Evolutionary conservation across 208 protist species (phyloP).

Genomic region (Angomonas deanei): DNA sequence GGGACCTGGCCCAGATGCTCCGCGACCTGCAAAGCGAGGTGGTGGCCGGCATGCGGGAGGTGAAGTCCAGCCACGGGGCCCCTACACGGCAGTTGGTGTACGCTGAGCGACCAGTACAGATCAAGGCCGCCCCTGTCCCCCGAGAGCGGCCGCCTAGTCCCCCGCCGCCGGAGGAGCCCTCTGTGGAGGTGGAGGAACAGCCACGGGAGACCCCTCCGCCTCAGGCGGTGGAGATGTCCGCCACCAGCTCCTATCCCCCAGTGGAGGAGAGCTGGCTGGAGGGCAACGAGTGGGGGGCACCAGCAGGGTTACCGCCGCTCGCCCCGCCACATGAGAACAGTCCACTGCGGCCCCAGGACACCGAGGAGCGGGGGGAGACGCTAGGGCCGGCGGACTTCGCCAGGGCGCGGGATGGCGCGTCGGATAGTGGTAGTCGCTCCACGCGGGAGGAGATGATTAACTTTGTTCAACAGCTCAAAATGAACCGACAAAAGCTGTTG

Average conservation of each 20-base stretch:
- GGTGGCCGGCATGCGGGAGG: slow-evolving; percentile 8
- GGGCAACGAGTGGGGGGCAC: background rate
- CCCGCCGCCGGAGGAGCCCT: background rate
- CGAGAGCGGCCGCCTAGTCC: background rate
- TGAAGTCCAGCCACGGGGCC: background rate
- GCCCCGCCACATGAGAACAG: background rate
- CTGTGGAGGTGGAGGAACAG: background rate
- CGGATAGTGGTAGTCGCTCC: slow-evolving; percentile 14
- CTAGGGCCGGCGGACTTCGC: slow-evolving; percentile 41
- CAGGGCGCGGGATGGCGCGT: slow-evolving; percentile 5
- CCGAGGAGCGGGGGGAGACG: background rate
- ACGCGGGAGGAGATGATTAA: slow-evolving; percentile 58
- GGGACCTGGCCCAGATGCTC: slow-evolving; percentile 31
- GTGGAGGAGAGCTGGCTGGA: slow-evolving; percentile 35
- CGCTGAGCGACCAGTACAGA: background rate
- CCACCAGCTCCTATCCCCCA: slow-evolving; percentile 23
- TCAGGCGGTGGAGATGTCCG: slow-evolving; percentile 1
- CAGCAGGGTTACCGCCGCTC: background rate
- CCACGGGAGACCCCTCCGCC: background rate
- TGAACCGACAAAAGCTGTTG: slow-evolving; percentile 71
- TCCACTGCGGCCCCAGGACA: background rate
- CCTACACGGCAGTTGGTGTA: background rate
- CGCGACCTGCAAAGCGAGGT: slow-evolving; percentile 25
- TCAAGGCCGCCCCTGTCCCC: background rate
- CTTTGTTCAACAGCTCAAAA: slow-evolving; percentile 77